These are phyloP conservation scores for Fusarium marasasianum DNA, from an alignment of 2,329 filamentous ascomycete species.

Conservation along the genomic window DNA sequence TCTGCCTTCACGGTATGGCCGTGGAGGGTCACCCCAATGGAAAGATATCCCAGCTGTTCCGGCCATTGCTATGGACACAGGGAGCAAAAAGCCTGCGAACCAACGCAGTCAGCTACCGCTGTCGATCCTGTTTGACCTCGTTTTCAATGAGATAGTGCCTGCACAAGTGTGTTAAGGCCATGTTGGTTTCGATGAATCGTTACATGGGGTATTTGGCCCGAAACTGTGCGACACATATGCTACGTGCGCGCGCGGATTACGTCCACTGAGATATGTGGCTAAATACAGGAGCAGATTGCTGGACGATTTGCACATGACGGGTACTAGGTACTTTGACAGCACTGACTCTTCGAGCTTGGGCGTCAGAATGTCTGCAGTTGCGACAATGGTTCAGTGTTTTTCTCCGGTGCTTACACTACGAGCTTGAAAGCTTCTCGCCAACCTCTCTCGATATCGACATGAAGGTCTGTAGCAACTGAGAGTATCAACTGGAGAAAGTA, in stretches of 20 bases:
- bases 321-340: background rate
- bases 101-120: conserved; percentile 21
- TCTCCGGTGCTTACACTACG: background rate
- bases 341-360: background rate
- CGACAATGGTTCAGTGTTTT: background rate
- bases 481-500: background rate
- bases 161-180: conserved; percentile 38
- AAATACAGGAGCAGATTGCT: conserved; percentile 14
- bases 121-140: conserved; percentile 25
- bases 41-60: conserved; percentile 6
- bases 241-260: conserved; percentile 4
- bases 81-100: conserved; percentile 17
- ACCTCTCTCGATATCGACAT: background rate
- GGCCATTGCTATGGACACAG: conserved; percentile 9
- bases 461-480: background rate
- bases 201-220: conserved; percentile 21
- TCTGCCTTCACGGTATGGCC: conserved; percentile 24
- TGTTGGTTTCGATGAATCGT: conserved; percentile 21
- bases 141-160: conserved; percentile 35
- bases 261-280: conserved; percentile 3
- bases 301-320: background rate
- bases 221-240: conserved; percentile 36
- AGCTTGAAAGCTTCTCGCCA: background rate
- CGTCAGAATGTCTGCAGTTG: background rate
- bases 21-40: conserved; percentile 18